Percentiles rank a stretch among this genome's conserved stretches.
Conservation (phyloP, 139 green algal species). For the Asterochloris erici region DNA sequence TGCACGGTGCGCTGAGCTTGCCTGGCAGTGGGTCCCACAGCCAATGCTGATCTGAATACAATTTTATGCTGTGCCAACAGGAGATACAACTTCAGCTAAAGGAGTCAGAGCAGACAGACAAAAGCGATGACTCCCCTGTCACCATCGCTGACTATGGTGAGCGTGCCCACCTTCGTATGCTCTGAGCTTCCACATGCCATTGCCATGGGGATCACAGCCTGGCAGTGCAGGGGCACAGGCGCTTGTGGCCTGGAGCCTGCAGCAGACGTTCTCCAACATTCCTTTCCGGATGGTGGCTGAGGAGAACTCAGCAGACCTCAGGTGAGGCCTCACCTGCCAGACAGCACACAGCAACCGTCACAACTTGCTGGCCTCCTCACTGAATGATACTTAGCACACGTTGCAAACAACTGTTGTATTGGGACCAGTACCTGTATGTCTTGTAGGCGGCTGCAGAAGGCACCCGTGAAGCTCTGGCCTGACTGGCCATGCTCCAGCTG, state of each 20-base stretch:
- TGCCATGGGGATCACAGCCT: not conserved
- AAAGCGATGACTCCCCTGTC: constrained; percentile 87
- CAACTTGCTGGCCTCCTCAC: too few species aligned
- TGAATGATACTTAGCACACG: too few species aligned
- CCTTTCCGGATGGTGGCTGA: constrained; percentile 88
- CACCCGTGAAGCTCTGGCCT: not conserved
- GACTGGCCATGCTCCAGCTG: not conserved
- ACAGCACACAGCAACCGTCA: not conserved
- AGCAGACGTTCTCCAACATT: constrained; percentile 35
- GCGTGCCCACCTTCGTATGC: too few species aligned
- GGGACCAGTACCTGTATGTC: too few species aligned
- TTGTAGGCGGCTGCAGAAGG: too few species aligned
- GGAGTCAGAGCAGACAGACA: constrained; percentile 59
- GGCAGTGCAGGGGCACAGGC: constrained; percentile 77
- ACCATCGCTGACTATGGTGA: constrained; percentile 93
- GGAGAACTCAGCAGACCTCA: constrained; percentile 77
- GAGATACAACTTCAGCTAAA: constrained; percentile 67
- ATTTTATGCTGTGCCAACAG: constrained; percentile 27
- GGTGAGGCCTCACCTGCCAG: constrained; percentile 12
- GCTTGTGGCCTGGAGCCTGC: constrained; percentile 83
- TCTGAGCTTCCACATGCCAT: not conserved
- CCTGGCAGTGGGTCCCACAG: not conserved
- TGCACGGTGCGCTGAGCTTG: constrained; percentile 41
- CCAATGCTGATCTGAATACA: not conserved
- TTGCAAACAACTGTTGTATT: too few species aligned